Conservation (phyloP, 768 basidiomycete species). For the Galerina marginata region DNA sequence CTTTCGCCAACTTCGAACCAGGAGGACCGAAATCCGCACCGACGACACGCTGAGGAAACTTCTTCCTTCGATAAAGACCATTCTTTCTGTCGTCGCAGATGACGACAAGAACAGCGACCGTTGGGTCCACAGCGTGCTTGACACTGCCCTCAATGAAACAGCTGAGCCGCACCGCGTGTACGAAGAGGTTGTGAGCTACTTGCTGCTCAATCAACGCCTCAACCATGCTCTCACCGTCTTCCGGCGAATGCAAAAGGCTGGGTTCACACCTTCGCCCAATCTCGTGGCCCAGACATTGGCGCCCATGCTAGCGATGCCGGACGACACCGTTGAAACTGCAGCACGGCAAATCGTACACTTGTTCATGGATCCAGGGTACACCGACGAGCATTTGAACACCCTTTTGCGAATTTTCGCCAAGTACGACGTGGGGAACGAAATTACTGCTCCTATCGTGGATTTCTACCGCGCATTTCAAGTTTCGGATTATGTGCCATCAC, state of each 20-base stretch:
- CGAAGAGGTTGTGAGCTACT: conserved; percentile 43
- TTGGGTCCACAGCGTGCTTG: background rate
- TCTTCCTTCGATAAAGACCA: background rate
- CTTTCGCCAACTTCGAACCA: background rate
- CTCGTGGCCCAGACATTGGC: conserved; percentile 49
- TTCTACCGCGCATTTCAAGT: conserved; percentile 15
- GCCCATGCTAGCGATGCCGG: conserved; percentile 13
- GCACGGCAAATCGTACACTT: conserved; percentile 19
- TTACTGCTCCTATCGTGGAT: conserved; percentile 9
- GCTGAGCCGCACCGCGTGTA: conserved; percentile 28
- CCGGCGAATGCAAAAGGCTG: conserved; percentile 45
- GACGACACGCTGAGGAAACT: background rate
- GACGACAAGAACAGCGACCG: background rate
- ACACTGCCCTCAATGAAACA: background rate
- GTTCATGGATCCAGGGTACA: conserved; percentile 29
- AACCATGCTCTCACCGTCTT: conserved; percentile 46
- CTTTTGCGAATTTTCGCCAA: conserved; percentile 9
- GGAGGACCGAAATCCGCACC: background rate
- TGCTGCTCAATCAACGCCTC: conserved; percentile 44
- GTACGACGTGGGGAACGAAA: conserved; percentile 1
- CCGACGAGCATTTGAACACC: conserved; percentile 28
- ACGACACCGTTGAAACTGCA: background rate
- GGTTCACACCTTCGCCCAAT: conserved; percentile 40
- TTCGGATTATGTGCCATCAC: conserved; percentile 4
- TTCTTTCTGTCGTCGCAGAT: background rate